Base-by-base conservation (phyloP, 805 yeast species). In the Hanseniaspora meyeri region DNA sequence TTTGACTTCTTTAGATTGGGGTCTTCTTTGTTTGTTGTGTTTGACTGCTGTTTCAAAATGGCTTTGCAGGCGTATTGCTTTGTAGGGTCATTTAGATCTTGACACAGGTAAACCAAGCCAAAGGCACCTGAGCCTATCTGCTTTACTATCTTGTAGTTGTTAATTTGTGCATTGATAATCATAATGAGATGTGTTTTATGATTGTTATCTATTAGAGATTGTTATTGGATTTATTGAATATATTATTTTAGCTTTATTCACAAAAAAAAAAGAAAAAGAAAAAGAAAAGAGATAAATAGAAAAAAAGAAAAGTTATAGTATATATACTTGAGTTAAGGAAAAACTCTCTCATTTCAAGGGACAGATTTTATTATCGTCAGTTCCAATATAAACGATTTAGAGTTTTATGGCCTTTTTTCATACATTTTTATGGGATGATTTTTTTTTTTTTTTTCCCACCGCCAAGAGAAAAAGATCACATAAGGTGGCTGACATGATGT, bases 51-150 rank as follows among this genome's bases (percentile, higher is more conserved):
- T 60, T 82, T 82, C 45, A 82, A 71, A 4, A 85, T 74, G 54
- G 84, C 80, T 66, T 88, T 88, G 59, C 89, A 79, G 1, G 96
- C 96, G 62, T 73, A 81, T 20, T 72, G 69, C 49, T 72, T 68
- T 17, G 76, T 74, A 0, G 83, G 75, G 12, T 46, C 49, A 45
- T 62, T 64, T 20, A 74, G 60, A 64, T 87, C 84, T 58, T 75
- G 68, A 3, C 87, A 89, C 17, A 79, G 73, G 71, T 84, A 87
- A 8, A 88, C 91, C 36, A 84, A 73, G 4, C 95, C 95, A 63
- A 83, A 88, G 24, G 95, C 89, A 31, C 96, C 96, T 0, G 91
- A 78, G 8, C 96, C 95, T 11, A 68, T 64, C 47, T 66, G 67
- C 7, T 59, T 55, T 5, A 58, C 49, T 8, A 67, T 62, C 50